phyloP scores from a whole-genome alignment of 257 asterid species.

The Primulina eburnea region DNA sequence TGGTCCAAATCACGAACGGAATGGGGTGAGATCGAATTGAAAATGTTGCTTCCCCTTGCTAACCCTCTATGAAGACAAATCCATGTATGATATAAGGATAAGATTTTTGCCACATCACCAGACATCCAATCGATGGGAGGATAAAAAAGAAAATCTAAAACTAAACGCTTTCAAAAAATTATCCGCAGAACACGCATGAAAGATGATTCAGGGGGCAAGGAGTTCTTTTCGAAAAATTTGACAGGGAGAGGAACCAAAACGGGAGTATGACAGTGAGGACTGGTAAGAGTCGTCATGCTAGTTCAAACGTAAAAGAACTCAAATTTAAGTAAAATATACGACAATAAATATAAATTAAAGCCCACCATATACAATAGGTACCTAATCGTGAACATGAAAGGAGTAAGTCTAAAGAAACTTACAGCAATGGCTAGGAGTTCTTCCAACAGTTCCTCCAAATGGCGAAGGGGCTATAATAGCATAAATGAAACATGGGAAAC shows the following conservation, averaged over 20 bases:
- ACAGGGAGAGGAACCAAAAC: neutral
- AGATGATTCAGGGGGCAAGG: neutral
- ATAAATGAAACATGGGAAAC: conserved; percentile 16
- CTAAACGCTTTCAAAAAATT: neutral
- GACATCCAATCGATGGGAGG: conserved; percentile 2
- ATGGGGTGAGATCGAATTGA: conserved; percentile 82
- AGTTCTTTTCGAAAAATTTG: neutral
- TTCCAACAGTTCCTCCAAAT: conserved; percentile 79
- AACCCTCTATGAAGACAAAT: conserved; percentile 51
- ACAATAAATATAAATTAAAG: too few relatives aligned
- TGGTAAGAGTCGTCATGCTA: neutral
- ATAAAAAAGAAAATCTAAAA: neutral
- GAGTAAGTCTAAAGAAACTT: conserved; percentile 31
- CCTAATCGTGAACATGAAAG: too few relatives aligned
- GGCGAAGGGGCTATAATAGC: conserved; percentile 75
- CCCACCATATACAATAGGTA: neutral
- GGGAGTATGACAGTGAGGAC: neutral
- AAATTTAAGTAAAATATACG: too few relatives aligned
- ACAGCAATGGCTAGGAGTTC: conserved; percentile 82
- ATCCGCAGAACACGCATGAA: neutral
- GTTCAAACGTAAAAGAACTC: neutral
- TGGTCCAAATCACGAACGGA: conserved; percentile 28
- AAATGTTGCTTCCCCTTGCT: conserved; percentile 84
- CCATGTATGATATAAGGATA: neutral
- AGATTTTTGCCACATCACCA: conserved; percentile 14